Evolutionary conservation across 73 alveolate genomes (phyloP).

Genomic region (Symbiodinium pilosum): DNA sequence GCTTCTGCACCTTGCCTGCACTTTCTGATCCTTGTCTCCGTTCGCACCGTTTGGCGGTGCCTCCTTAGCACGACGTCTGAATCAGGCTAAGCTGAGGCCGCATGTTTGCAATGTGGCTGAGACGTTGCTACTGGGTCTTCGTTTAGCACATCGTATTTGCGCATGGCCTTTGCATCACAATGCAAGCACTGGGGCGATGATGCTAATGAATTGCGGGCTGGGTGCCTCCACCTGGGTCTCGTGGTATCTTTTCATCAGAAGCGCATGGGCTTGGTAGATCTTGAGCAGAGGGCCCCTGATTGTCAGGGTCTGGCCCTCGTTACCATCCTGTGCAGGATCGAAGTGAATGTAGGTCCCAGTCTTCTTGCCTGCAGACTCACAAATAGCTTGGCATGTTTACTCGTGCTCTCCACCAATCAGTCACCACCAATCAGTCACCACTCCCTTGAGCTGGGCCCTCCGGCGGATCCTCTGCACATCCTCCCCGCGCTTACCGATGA

Average conservation of each 20-base stretch:
- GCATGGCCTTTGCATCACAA: background rate
- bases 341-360: constrained; percentile 77
- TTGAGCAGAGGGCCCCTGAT: constrained; percentile 80
- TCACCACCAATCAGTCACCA: background rate
- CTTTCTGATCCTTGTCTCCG: background rate
- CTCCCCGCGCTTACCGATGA: constrained; percentile 68
- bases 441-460: background rate
- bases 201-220: background rate
- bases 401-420: background rate
- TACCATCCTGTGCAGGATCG: constrained; percentile 75
- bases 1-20: no score
- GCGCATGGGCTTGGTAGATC: constrained; percentile 68
- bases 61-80: background rate
- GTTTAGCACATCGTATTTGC: background rate
- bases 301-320: constrained; percentile 60
- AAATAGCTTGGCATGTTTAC: background rate
- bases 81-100: no score
- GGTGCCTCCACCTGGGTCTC: constrained; percentile 50
- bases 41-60: background rate
- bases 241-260: constrained; percentile 69
- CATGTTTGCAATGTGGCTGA: no score
- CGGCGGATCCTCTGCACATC: constrained; percentile 84
- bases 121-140: background rate
- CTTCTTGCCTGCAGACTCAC: constrained; percentile 3
- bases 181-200: background rate